Percentiles rank a stretch among this genome's conserved stretches.
These are phyloP conservation scores for Colletotrichum magnum DNA, from an alignment of 2,329 filamentous ascomycete genomes.

Conservation along the genomic window DNA sequence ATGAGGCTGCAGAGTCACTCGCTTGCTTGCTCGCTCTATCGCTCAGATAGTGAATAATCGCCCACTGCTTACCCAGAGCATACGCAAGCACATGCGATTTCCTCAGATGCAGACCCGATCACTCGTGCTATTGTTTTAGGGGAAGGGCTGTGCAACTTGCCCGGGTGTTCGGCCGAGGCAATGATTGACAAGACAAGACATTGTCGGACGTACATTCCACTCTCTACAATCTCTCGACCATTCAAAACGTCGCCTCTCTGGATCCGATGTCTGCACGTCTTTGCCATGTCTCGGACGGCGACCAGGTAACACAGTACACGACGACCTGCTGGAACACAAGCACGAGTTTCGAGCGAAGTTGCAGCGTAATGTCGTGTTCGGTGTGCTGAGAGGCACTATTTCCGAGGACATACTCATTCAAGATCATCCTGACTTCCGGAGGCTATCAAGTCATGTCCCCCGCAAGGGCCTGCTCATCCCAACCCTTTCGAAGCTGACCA, in stretches of 20 bases:
- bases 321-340: not conserved
- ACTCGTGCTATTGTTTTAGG: not conserved
- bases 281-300: not conserved
- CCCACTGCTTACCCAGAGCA: too few relatives aligned
- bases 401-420: too few relatives aligned
- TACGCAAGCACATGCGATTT: not conserved
- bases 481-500: too few relatives aligned
- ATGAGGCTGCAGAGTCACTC: constrained; percentile 15
- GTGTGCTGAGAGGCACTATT: too few relatives aligned
- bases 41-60: not conserved
- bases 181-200: constrained; percentile 5
- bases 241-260: not conserved
- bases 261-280: not conserved
- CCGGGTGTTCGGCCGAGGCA: not conserved
- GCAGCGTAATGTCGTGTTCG: constrained; percentile 2
- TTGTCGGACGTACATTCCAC: constrained; percentile 4
- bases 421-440: too few relatives aligned
- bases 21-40: not conserved
- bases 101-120: not conserved
- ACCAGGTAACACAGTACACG: not conserved
- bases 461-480: too few relatives aligned
- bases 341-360: constrained; percentile 9
- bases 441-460: too few relatives aligned
- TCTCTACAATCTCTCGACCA: not conserved
- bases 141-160: not conserved